Evolutionary conservation across 139 green algal genomes (phyloP), one percentile per base, ranked within the genome.

Genomic region (Chlorella vulgaris): DNA sequence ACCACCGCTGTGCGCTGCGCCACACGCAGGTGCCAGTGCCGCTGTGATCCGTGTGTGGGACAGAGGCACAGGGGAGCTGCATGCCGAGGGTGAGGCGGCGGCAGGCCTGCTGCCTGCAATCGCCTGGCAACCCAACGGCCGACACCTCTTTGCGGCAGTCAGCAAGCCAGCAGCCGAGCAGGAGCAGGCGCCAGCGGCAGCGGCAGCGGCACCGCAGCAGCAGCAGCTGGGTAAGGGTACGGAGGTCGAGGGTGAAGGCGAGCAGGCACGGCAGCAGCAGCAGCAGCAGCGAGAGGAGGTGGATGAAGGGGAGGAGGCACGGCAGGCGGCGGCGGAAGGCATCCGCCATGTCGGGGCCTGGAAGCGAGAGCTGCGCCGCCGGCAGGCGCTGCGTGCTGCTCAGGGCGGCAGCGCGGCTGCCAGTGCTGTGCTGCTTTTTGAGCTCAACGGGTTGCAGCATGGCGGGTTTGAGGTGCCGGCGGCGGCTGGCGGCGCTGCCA

Each of bases 371-470:
- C 36, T 78, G 33, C 58, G 74, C 26, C 47, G 78, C 18, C 38
- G 50, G 22, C 38, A 83, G 77, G 78, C 55, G n/a, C 74, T 36
- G 26, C 35, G 74, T 39, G 51, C 63, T 26, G 61, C 4, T 58
- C 15, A 39, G 10, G 76, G 29, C 22, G 36, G 18, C 26, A 22
- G 18, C 21, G 10, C 10, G 7, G 29, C 24, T 26, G 5, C 42
- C 10, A 42, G 5, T 2, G 5, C 40, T 26, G 87, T 98, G 38
- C 38, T 93, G 55, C 83, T 99, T 65, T 98, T 90, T 81, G 96
- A 99, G 89, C 78, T 87, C 31, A 98, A 98, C 82, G 96, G 95
- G 3, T 86, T 99, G 58, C 81, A 81, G 63, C 93, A 97, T 78
- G 95, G 93, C 33, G 77, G 83, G 24, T 98, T 99, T 85, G 87